Base-by-base conservation (phyloP, 2,329 filamentous ascomycete genomes). In the Ceratocystis colombiana region DNA sequence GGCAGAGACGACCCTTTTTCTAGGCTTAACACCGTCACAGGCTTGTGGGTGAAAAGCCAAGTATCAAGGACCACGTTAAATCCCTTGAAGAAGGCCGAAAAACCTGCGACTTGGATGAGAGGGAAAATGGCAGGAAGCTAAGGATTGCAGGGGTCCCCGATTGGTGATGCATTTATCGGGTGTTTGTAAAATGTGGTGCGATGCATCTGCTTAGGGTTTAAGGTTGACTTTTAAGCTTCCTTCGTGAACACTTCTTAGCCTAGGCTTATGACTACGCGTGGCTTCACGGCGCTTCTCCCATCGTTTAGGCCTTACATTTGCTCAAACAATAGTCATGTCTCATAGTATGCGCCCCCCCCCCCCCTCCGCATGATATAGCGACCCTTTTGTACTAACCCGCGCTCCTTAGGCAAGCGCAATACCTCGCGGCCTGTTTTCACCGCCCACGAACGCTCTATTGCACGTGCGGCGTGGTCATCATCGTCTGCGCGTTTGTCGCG, bases 371-470 rank as follows among this genome's bases (percentile, higher is more conserved):
- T 28, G 22, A 3, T 45, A 6, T 45, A 7, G 17, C 17, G 44
- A 44, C 37, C 45, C 37, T 5, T 25, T 17, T 10, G 45, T 25
- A 30, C 50, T 55, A 45, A 25, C 25, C 45, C 17, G 6, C 28
- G 17, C 45, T 33, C 25, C 8, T 33, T 70, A 86, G 84, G 84
- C 73, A 96, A 96, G 79, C 85, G 90, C 71, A 96, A 96, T 77
- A 96, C 91, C 57, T 93, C 90, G 57, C 86, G 93, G 57, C 87
- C 91, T 53, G 91, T 96, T 76, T 97, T 97, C 80, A 97, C 94
- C 44, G 87, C 90, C 28, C 86, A 96, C 77, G 94, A 97, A 78
- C 87, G 94, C 70, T 83, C 84, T 64, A 83, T 93, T 62, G 88
- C 96, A 68, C 90, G 91, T 72, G 83, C 84, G 20, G 85, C 86